Base-by-base conservation (phyloP, 2,329 filamentous ascomycete genomes). In the Dactylellina cionopaga region DNA sequence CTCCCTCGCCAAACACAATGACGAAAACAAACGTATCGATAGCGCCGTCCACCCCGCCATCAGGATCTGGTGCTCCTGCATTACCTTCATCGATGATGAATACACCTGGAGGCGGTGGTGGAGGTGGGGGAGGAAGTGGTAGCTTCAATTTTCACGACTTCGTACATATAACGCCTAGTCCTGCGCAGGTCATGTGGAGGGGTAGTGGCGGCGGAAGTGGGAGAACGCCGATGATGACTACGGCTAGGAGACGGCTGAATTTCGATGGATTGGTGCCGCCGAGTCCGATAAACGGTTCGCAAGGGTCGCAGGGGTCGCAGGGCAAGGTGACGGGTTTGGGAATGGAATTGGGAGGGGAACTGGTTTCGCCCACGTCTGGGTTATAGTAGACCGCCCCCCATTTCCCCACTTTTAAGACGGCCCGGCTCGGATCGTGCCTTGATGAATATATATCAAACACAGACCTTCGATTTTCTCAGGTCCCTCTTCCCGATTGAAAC, bases 101-200 rank as follows among this genome's bases (percentile, higher is more conserved):
- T n/a, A 95, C 92, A 9, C 91, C 91, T 1, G 88, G 89, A 58
- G 82, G 81, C 89, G 89, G 13, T 90, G 93, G 78, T 5, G 39
- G 31, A 1, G 88, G 88, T 59, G 81, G 80, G 77, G 87, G 58
- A 10, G 35, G 55, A 7, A 49, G 87, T 84, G 76, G 75, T 52
- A 82, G 81, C 49, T 96, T 98, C 81, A 96, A 98, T 82, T 96
- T 98, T 82, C 88, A 92, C 56, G 95, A 99, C 79, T 99, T 96
- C 81, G 90, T 98, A 79, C 97, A 98, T 81, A 94, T 98, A 80
- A 96, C 95, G 5, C 95, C 95, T 0, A 96, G 92, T 78, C 95
- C 95, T 17, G 95, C 92, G 24, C 95, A 97, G 82, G 92, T 88
- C 76, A 86, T 89, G 7, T 97, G 92, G 91, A n/a, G n/a, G 51